Conservation (phyloP, 352 stramenopile genomes). For the Peronospora tabacina region DNA sequence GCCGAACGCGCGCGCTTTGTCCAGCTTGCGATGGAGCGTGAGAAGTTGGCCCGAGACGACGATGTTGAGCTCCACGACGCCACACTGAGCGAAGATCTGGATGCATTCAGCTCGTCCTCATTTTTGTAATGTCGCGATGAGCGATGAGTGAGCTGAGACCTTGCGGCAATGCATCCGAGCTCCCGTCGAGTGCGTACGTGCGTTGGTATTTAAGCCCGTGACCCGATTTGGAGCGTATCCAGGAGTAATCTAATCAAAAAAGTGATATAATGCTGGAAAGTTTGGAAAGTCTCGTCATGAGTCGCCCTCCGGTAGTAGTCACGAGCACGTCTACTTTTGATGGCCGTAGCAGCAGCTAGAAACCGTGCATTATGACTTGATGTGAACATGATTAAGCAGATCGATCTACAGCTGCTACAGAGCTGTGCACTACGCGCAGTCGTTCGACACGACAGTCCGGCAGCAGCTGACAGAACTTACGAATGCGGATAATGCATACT, state of each 20-base stretch:
- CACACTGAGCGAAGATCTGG: conserved; percentile 69
- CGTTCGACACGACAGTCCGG: no score
- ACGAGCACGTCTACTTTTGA: no score
- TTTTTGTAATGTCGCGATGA: conserved; percentile 58
- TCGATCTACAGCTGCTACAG: no score
- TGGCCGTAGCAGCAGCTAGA: no score
- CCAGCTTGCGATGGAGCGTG: conserved; percentile 48
- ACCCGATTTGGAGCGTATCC: conserved; percentile 17
- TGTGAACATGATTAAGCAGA: no score
- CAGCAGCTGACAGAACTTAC: no score
- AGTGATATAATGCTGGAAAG: conserved; percentile 8
- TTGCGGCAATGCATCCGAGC: conserved; percentile 14
- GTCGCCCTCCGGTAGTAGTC: no score
- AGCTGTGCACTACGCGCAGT: no score
- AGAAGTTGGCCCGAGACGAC: conserved; percentile 59
- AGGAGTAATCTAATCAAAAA: conserved; percentile 31
- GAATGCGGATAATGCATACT: no score
- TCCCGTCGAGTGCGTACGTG: conserved; percentile 28
- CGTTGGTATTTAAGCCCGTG: conserved; percentile 41
- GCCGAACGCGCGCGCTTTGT: conserved; percentile 47
- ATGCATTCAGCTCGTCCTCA: conserved; percentile 82
- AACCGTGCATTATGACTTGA: no score
- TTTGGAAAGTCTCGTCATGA: neutral
- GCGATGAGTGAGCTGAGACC: conserved; percentile 16
- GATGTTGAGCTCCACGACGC: conserved; percentile 64